Base-by-base conservation (phyloP, 306 rosid species). In the Vicia faba region DNA sequence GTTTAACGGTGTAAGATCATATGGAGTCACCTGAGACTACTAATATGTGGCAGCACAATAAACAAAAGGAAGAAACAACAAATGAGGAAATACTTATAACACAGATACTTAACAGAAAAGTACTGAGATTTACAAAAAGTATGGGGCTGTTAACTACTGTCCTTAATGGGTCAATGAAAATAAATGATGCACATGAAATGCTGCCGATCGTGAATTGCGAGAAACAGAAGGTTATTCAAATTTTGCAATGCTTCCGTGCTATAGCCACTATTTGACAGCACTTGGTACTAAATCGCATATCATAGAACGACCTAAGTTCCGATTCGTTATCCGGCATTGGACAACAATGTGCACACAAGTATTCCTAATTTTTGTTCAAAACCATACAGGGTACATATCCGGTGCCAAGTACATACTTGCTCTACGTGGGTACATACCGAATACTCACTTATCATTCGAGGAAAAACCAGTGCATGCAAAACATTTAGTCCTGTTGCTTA, bases 21-120 rank as follows among this genome's bases (percentile, higher is more conserved):
- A 64, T 16, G 19, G 20, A 38, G 53, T 61, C 46, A 36, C 26
- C 56, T 57, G 15, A 54, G 71, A 43, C 23, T 10, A 54, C 6
- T 10, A 54, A 4, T 19, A 64, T 5, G 55, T 48, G 60, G 19
- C 7, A 6, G 53, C 50, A 46, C 20, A 51, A 11, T 39, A 39
- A 48, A 5, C 16, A 46, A 69, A n/a, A 39, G 23, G 61, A 26
- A 56, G 16, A 56, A 71, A 70, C 49, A 29, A 65, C 23, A 9
- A 18, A 31, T 23, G 39, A 58, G 4, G 40, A 54, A 57, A 29
- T 64, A 46, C 56, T 65, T 44, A 14, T 28, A 41, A 45, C 31
- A 72, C 23, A 51, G 15, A 33, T 31, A 58, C 36, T 38, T 18
- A 14, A 19, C 10, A 69, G 7, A 62, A 57, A 53, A 18, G 11